Evolutionary conservation across 306 rosid species (phyloP), one percentile per base, ranked within the genome.

Genomic region (Fragaria nilgerrensis): DNA sequence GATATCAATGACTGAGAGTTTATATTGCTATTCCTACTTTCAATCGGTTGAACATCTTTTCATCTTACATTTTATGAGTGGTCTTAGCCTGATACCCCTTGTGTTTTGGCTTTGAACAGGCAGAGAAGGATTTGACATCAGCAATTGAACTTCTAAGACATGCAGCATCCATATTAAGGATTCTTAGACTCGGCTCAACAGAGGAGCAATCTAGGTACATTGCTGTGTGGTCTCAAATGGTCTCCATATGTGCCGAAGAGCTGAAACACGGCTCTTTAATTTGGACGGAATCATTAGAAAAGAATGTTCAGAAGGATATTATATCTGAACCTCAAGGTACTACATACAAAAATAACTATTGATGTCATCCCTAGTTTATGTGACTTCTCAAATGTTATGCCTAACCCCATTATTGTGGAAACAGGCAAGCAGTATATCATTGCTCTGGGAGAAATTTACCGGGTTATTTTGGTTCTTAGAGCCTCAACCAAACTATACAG

Each of bases 361-460:
- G 45, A 44, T 77, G 52, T 37, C 52, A 19, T 43, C 34, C 63
- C 62, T 65, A 66, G 27, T 27, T 32, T 70, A 77, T 72, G 19
- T 44, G 34, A 4, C 36, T 32, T 19, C 27, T 49, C 16, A 65
- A 79, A 17, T 62, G 45, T 27, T 16, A 17, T 77, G n/a, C 29
- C 37, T 22, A 23, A 32, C 73, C 37, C 47, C 55, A 65, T 77
- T 78, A 78, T 72, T 70, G 43, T 66, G n/a, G 41, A 80, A 34
- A 34, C 83, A 95, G 98, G 97, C 83, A 81, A 76, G 82, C 84
- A 15, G 44, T 87, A 90, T 80, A 68, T 95, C 65, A 76, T 73
- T 72, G 89, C 97, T 81, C 96, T 95, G 0, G 97, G 93, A 73
- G 98, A 92, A 88, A 88, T 95, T 78, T 92, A 82, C 87, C 87